Base-by-base conservation (phyloP, 1,139 yeast species). In the Martiniozyma asiatica region DNA sequence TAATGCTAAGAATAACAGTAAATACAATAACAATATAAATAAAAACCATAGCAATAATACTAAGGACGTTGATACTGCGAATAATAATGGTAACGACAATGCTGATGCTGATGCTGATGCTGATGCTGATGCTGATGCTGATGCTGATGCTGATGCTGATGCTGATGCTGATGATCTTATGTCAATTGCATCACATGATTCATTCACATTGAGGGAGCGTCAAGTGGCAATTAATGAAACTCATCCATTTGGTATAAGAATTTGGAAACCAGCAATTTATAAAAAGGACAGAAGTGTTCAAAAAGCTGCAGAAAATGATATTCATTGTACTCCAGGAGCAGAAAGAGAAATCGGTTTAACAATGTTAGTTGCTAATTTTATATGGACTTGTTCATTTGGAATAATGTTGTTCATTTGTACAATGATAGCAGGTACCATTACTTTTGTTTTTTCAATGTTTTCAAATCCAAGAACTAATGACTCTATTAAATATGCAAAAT, bases 231-330 rank as follows among this genome's bases (percentile, higher is more conserved):
- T 89, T 51, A 89, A 89, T 49, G 76, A 82, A 33, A 85, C 97
- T 2, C 98, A 92, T 58, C 98, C 98, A 0, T 89, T 89, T 50
- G 98, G 98, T 65, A 85, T 89, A 32, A 79, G 94, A 53, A 82
- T 89, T 44, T 89, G 98, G 98, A 89, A 89, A 50, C 98, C 98
- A 1, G 95, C 98, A 2, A 64, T 89, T 36, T 89, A 89, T 56
- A 89, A 92, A 51, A 89, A 89, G 54, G 70, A 71, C 38, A 73
- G 99, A 45, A 82, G 96, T 2, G 97, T 89, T 22, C 93, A 93
- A 41, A 65, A 76, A 21, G 75, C 85, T 35, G 97, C 97, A 1
- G 94, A 84, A 36, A 84, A 81, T 39, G 99, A 89, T 60, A 82
- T 89, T 42, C 97, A 87, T 53, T 64, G 60, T 27, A 70, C 81